Conservation (phyloP, 139 green algal genomes). For the Chlorella sp. region DNA sequence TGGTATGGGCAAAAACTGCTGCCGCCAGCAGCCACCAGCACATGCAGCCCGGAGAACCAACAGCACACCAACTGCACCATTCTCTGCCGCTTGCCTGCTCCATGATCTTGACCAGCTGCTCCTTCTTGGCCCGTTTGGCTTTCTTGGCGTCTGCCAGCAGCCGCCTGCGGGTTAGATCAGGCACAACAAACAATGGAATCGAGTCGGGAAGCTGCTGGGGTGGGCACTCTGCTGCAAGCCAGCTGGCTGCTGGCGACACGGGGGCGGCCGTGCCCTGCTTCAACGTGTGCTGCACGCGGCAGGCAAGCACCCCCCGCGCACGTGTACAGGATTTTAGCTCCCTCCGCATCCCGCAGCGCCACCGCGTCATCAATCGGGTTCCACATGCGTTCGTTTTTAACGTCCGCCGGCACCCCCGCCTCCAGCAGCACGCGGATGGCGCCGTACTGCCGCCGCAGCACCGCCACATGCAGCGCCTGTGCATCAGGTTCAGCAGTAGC, state of each 20-base stretch:
- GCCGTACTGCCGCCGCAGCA: conserved; percentile 47
- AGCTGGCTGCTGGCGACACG: neutral
- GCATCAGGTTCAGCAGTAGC: no score
- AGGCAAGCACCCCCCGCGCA: neutral
- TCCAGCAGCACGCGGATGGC: conserved; percentile 58
- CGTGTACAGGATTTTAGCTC: conserved; percentile 50
- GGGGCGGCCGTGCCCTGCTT: no score
- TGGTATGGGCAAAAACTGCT: no score
- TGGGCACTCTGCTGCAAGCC: neutral
- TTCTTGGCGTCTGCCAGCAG: conserved; percentile 42
- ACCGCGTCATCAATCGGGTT: conserved; percentile 75
- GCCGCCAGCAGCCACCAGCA: no score
- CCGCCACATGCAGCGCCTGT: conserved; percentile 78
- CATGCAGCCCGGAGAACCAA: no score
- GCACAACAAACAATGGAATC: no score
- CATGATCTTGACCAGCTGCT: conserved; percentile 55
- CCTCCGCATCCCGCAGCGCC: conserved; percentile 38
- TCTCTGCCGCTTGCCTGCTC: neutral
- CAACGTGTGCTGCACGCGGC: neutral
- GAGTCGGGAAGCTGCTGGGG: no score
- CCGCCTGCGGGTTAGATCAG: conserved; percentile 21
- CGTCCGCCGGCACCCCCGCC: conserved; percentile 42
- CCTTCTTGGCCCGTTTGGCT: conserved; percentile 62
- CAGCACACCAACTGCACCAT: no score
- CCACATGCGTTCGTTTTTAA: conserved; percentile 66